Evolutionary conservation across 169 alveolate genomes (phyloP).

Genomic region (Eimeria zaria): DNA sequence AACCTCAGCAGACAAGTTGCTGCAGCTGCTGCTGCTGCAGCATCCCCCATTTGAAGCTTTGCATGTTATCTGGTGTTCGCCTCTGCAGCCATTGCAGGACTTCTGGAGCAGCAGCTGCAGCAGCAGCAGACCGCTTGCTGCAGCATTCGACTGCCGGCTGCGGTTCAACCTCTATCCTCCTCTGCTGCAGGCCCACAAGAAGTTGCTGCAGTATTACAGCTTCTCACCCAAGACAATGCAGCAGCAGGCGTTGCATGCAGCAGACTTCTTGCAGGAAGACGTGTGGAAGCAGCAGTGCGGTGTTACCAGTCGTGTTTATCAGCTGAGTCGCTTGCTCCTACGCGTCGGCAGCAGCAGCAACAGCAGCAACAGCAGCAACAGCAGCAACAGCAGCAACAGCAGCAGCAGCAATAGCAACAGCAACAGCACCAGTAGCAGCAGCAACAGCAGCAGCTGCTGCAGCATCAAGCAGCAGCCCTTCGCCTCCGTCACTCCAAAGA

Average conservation of each 20-base stretch:
- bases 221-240: background rate
- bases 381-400: constrained; percentile 54
- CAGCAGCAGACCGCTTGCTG: constrained; percentile 61
- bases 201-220: constrained; percentile 19
- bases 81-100: constrained; percentile 24
- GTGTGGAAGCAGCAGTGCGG: constrained; percentile 31
- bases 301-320: constrained; percentile 40
- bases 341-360: constrained; percentile 35
- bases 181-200: constrained; percentile 1
- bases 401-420: constrained; percentile 32
- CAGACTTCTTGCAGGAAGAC: constrained; percentile 25
- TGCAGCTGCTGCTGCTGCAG: constrained; percentile 66
- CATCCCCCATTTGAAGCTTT: constrained; percentile 33
- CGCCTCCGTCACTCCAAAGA: background rate
- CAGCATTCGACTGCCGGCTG: constrained; percentile 63
- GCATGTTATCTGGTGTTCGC: constrained; percentile 66
- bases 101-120: constrained; percentile 61
- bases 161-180: constrained; percentile 25
- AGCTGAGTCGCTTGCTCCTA: constrained; percentile 46
- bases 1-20: constrained; percentile 41
- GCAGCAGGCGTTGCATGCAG: constrained; percentile 1
- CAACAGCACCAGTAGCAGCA: constrained; percentile 35
- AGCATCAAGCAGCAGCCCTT: constrained; percentile 60
- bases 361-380: constrained; percentile 26
- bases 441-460: constrained; percentile 33